These are phyloP conservation scores for Irineochytrium annulatum DNA, from an alignment of 192 early-diverging fungal species.

Conservation along the genomic window DNA sequence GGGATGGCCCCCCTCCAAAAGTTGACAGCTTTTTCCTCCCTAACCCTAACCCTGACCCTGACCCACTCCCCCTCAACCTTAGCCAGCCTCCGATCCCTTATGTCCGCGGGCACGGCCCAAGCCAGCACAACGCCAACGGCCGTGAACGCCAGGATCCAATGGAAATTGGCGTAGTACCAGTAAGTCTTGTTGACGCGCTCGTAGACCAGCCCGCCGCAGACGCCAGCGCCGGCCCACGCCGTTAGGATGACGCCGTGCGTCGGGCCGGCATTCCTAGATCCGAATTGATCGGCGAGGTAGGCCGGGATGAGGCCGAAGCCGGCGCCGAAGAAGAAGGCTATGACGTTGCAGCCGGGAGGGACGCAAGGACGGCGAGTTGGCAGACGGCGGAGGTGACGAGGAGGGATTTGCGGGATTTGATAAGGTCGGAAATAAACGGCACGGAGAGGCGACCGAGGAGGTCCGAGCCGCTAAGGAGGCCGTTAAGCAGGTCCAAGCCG, in stretches of 20 bases:
- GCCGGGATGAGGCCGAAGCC: constrained; percentile 74
- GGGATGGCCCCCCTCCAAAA: no score
- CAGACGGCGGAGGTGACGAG: constrained; percentile 59
- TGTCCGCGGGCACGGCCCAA: constrained; percentile 55
- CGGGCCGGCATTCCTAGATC: constrained; percentile 63
- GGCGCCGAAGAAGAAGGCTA: constrained; percentile 67
- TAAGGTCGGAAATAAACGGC: constrained; percentile 27
- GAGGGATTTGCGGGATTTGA: constrained; percentile 58
- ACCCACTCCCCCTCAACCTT: constrained; percentile 51
- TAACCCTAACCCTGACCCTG: constrained; percentile 43
- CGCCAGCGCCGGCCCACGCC: constrained; percentile 70
- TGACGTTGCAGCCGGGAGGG: constrained; percentile 50
- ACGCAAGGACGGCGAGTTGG: constrained; percentile 55
- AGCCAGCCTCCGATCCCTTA: constrained; percentile 64
- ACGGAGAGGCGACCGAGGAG: constrained; percentile 28
- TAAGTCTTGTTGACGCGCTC: constrained; percentile 48
- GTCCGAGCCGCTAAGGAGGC: constrained; percentile 25
- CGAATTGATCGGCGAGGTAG: constrained; percentile 73
- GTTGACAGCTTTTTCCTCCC: no score
- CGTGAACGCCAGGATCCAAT: constrained; percentile 64
- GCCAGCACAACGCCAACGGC: constrained; percentile 53
- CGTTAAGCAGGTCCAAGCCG: no score
- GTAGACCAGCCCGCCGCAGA: constrained; percentile 67
- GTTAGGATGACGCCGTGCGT: constrained; percentile 73
- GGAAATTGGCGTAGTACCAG: constrained; percentile 51